Conservation (phyloP, 1,284 basidiomycete genomes). For the Boletus mariae region DNA sequence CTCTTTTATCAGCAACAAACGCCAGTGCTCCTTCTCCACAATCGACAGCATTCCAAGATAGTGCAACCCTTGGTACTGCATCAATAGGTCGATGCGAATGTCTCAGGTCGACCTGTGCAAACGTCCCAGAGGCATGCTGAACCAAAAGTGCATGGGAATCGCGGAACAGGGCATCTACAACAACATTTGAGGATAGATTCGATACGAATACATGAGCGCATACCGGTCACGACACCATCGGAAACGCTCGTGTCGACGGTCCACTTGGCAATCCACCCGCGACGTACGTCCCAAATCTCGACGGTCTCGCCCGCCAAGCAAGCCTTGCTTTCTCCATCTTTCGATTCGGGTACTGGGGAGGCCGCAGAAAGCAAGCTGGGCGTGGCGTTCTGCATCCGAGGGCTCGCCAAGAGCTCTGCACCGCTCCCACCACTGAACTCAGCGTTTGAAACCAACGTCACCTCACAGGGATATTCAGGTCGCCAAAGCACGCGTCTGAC, state of each 20-base stretch:
- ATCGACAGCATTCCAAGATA: constrained; percentile 60
- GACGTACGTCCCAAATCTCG: constrained; percentile 86
- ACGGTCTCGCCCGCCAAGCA: constrained; percentile 52
- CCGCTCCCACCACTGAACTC: constrained; percentile 45
- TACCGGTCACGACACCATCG: constrained; percentile 72
- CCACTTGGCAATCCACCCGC: constrained; percentile 83
- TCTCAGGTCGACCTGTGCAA: constrained; percentile 77
- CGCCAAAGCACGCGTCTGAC: constrained; percentile 77
- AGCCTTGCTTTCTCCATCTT: constrained; percentile 21
- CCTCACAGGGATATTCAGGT: constrained; percentile 75
- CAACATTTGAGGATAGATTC: not conserved
- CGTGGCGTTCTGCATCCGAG: constrained; percentile 26
- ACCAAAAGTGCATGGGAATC: constrained; percentile 75
- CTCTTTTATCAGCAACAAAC: constrained; percentile 62
- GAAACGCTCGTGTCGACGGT: constrained; percentile 56
- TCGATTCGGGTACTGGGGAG: constrained; percentile 5
- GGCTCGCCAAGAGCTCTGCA: constrained; percentile 30
- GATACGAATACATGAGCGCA: constrained; percentile 9
- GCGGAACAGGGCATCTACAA: constrained; percentile 63
- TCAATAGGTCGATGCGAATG: constrained; percentile 64
- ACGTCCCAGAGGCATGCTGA: constrained; percentile 73
- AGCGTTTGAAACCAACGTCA: constrained; percentile 67
- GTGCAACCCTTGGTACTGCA: constrained; percentile 60
- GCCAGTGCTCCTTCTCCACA: constrained; percentile 53
- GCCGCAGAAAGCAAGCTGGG: constrained; percentile 20